Conservation (phyloP, 2,329 filamentous ascomycete species). For the Aureobasidium sp. region DNA sequence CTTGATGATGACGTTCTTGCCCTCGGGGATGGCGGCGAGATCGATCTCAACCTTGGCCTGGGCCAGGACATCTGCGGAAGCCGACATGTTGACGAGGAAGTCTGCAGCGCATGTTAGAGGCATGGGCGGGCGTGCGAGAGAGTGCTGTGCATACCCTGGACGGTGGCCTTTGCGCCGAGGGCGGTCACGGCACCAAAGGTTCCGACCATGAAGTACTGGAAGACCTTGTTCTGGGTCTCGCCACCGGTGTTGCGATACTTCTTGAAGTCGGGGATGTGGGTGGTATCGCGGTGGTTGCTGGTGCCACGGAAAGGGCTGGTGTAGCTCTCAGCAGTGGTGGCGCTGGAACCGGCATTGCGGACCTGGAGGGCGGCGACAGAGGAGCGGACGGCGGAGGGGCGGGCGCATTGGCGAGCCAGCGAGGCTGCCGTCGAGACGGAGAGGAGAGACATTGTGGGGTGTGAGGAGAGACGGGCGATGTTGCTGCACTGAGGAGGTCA, state of each 20-base stretch:
- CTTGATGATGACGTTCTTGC: constrained; percentile 99
- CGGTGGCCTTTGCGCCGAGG: constrained; percentile 92
- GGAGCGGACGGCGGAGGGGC: constrained; percentile 40
- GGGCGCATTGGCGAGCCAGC: constrained; percentile 42
- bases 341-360: constrained; percentile 29
- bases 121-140: neutral
- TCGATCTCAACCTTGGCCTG: constrained; percentile 99
- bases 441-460: constrained; percentile 40
- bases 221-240: constrained; percentile 72
- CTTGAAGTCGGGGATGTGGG: constrained; percentile 80
- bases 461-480: constrained; percentile 18
- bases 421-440: constrained; percentile 37
- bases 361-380: constrained; percentile 37
- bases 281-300: constrained; percentile 40
- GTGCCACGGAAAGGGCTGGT: constrained; percentile 48
- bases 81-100: constrained; percentile 99
- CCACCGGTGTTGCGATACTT: constrained; percentile 71
- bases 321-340: constrained; percentile 38
- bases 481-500: constrained; percentile 8
- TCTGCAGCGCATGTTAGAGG: constrained; percentile 49
- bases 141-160: constrained; percentile 67
- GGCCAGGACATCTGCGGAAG: constrained; percentile 94
- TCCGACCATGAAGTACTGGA: constrained; percentile 98
- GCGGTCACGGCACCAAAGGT: constrained; percentile 87
- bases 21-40: constrained; percentile 85